Evolutionary conservation across 768 basidiomycete genomes (phyloP), one percentile per base, ranked within the genome.

Genomic region (Mycena pura): DNA sequence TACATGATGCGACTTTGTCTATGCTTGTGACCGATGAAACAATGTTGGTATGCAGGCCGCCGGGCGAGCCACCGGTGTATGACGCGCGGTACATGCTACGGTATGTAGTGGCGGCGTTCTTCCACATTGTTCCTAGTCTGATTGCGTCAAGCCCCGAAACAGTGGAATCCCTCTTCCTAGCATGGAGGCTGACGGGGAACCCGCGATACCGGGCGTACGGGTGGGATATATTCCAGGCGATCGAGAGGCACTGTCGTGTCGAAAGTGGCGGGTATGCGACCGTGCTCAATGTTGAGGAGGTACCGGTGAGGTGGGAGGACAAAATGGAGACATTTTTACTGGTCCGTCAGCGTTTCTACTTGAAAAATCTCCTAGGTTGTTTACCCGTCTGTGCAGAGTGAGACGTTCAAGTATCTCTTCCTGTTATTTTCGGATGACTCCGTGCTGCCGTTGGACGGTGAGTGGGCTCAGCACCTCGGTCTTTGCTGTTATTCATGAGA

Each of bases 311-410:
- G 69, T 80, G 84, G 61, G 89, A 93, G 63, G 94, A 98, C 74
- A 89, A 91, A 73, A 96, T 96, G 95, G 95, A 98, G 77, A 95
- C 95, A 19, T 97, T 96, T 78, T 84, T 95, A 73, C 80, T 96
- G 82, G 92, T 92, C n/a, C n/a, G n/a, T n/a, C n/a, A n/a, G 57
- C 40, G 87, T 74, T 14, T 27, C 5, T 32, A 65, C 40, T 22
- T 9, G 22, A 25, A 19, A 8, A 55, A 14, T n/a, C 19, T 21
- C 22, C 11, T 32, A n/a, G 10, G 6, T 31, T 24, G 38, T 32
- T 6, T 11, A 15, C 13, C 8, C 27, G 9, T 32, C 31, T 47
- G 31, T 4, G 14, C 69, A 93, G 93, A 90, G 91, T 67, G 93
- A 95, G 74, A 95, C 93, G 5, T 74, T 95, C 60, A 95, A 98